Evolutionary conservation across 768 basidiomycete genomes (phyloP), one percentile per base, ranked within the genome.

Genomic region (Gautieria morchelliformis): DNA sequence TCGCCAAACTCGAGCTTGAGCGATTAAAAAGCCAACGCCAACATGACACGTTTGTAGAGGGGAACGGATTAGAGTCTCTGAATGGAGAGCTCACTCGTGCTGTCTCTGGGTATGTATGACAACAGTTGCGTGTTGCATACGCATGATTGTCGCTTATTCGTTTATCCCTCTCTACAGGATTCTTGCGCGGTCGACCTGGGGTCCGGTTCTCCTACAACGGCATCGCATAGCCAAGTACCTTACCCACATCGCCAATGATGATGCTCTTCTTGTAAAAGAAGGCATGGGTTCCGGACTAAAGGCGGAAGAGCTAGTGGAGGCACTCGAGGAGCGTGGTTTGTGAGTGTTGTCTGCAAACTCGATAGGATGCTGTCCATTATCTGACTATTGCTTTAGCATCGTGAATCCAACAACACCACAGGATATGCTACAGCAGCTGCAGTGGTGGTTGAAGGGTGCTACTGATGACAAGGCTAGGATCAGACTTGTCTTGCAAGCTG

Each of bases 251-350:
- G 66, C 76, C 1, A 66, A 73, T 50, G 90, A 93, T 61, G 90
- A 93, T 65, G 69, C 68, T 20, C 70, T 84, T n/a, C 70, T 92
- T 42, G 62, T 73, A 14, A 73, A 72, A 37, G 84, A 85, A 62
- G 72, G 70, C 32, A 62, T 70, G 33, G 72, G 73, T 1, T 67
- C 69, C 22, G 63, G 66, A 33, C 67, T 93, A 46, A 78, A 79
- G 3, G 65, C 71, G 19, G 71, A 72, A 4, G 85, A 85, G 61
- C 71, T 90, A 6, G 71, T 75, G 30, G 79, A 87, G 56, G 84
- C 87, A 4, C 74, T 92, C 14, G 73, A 78, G 58, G 89, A 90
- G 67, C 83, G 90, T 59, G 90, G 86, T 63, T 75, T 90, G 89
- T 91, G 66, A 66, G 87, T 10, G 14, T 57, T 30, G n/a, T 24